Base-by-base conservation (phyloP, 345 rosid species). In the Ceriops zippeliana region DNA sequence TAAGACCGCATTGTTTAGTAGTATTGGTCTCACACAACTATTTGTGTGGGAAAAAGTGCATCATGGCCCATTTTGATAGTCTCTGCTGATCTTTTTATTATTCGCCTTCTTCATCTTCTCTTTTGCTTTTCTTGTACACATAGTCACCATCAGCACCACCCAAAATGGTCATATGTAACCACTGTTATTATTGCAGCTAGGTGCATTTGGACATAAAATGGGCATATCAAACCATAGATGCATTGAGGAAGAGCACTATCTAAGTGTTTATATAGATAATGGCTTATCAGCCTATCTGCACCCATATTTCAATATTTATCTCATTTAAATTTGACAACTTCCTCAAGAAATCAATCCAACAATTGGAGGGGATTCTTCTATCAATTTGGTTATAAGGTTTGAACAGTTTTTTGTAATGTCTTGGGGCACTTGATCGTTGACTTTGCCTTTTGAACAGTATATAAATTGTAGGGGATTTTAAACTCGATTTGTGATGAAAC, bases 171-270 rank as follows among this genome's bases (percentile, higher is more conserved):
- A 57, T 15, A 68, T 60, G 63, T 42, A 66, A 69, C 66, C 52
- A 47, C 60, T 51, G 38, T 68, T 70, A 58, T 65, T 38, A 34
- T 68, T 56, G 69, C 17, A 16, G 47, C 22, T 4, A 58, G 37
- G 57, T 70, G 83, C 42, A 79, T 68, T 73, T 79, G 54, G 79
- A 66, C 81, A 71, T 46, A 71, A 68, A 72, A 76, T 66, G 75
- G 59, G 63, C 37, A 52, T 62, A 32, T 65, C 82, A 64, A 49
- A 8, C 34, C 1, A 22, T 15, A 7, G 32, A 16, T 46, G 10
- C 4, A 61, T 24, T 31, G n/a, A 26, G 58, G 15, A 47, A 42
- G 67, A 66, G 61, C 70, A 70, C 32, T 51, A 10, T 51, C 47
- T 49, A 24, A 52, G 73, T 70, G 61, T 65, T 24, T 31, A 1